phyloP scores from a whole-genome alignment of 495 filamentous ascomycete genomes.

The Choiromyces venosus region DNA sequence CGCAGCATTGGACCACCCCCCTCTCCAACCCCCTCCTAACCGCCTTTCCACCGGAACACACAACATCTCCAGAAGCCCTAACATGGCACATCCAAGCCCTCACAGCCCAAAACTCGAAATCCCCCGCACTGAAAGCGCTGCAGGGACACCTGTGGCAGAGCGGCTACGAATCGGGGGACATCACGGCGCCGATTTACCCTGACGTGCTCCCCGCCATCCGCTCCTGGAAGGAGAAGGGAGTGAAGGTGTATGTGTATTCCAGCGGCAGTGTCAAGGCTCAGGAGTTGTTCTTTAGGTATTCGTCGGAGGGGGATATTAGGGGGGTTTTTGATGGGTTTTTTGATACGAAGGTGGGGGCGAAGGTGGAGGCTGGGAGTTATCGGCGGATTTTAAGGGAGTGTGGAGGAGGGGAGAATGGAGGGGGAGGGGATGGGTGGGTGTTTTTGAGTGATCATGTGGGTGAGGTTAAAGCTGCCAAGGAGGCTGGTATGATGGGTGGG shows the following conservation, averaged over 20 bases:
- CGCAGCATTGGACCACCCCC: constrained; percentile 56
- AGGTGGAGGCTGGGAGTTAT: constrained; percentile 58
- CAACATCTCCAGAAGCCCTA: background rate
- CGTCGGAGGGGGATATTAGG: constrained; percentile 51
- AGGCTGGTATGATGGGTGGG: constrained; percentile 57
- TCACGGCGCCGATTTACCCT: constrained; percentile 61
- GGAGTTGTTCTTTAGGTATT: background rate
- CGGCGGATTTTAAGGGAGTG: constrained; percentile 51
- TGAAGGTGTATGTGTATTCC: background rate
- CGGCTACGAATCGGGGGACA: constrained; percentile 57
- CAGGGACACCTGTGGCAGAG: constrained; percentile 60
- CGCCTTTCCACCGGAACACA: constrained; percentile 54
- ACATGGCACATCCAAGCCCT: background rate
- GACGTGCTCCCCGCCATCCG: constrained; percentile 58
- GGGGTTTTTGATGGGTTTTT: constrained; percentile 56
- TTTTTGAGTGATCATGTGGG: constrained; percentile 59
- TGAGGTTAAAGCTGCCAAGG: constrained; percentile 61
- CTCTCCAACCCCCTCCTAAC: constrained; percentile 55
- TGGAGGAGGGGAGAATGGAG: constrained; percentile 39
- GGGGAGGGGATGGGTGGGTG: constrained; percentile 49
- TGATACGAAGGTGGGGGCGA: constrained; percentile 53
- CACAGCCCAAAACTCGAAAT: constrained; percentile 5
- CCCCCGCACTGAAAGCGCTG: background rate
- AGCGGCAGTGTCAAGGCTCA: background rate
- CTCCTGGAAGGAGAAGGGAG: too few relatives aligned